Percentiles rank a stretch among this genome's conserved stretches.
Evolutionary conservation across 345 rosid species (phyloP).

Genomic region (Eucalyptus pauciflora): DNA sequence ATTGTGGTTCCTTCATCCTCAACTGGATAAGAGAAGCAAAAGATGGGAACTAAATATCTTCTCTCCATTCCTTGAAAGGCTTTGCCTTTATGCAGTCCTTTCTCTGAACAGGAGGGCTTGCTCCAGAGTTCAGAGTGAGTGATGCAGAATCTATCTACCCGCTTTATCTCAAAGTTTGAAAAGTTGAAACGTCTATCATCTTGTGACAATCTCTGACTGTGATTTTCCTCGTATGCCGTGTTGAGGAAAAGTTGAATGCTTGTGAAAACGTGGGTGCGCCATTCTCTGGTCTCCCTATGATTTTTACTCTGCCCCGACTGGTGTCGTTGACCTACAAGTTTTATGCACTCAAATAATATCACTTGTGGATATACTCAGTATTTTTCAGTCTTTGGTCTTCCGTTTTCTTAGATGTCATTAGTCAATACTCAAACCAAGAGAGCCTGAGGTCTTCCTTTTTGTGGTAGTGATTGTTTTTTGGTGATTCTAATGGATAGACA

Average conservation of each 20-base stretch:
- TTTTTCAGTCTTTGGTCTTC: not conserved
- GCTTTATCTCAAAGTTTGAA: not conserved
- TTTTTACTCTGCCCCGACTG: not conserved
- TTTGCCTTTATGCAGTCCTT: not conserved
- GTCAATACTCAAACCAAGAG: not conserved
- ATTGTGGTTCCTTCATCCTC: not conserved
- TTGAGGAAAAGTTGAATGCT: not conserved
- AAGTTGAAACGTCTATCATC: not conserved
- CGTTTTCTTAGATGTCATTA: not conserved
- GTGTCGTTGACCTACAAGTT: not conserved
- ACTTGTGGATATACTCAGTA: not conserved
- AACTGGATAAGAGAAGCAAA: not conserved
- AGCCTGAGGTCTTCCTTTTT: not conserved
- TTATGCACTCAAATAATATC: not conserved
- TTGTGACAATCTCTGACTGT: not conserved
- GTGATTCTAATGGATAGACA: slow-evolving; percentile 38
- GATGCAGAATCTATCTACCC: not conserved
- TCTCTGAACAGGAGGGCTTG: not conserved
- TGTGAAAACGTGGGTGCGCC: not conserved
- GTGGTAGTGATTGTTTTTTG: slow-evolving; percentile 4
- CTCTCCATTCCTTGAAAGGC: not conserved
- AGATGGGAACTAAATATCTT: not conserved
- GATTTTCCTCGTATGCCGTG: not conserved
- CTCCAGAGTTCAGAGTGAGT: not conserved
- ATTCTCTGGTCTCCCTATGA: not conserved